phyloP scores from a whole-genome alignment of 257 asterid species.

The Solanum tacnaense region DNA sequence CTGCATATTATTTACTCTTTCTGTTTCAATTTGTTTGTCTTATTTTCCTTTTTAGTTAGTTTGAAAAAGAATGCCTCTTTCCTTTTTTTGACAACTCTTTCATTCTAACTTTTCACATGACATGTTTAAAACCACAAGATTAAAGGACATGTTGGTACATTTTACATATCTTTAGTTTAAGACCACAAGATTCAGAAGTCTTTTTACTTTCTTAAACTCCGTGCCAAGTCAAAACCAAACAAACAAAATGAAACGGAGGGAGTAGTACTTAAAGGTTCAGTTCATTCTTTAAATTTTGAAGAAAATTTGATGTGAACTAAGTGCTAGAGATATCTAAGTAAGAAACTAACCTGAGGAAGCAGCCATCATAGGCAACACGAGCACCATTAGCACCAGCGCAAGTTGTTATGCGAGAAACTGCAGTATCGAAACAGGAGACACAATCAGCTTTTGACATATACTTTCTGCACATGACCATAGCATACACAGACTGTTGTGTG shows the following conservation, averaged over 20 bases:
- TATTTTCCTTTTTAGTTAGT: not conserved
- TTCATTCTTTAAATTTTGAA: not conserved
- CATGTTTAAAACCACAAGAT: not conserved
- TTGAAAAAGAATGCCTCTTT: not conserved
- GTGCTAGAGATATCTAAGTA: not conserved
- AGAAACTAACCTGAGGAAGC: slow-evolving; percentile 59
- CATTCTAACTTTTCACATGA: not conserved
- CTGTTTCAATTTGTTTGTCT: not conserved
- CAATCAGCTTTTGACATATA: slow-evolving; percentile 52
- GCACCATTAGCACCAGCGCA: slow-evolving; percentile 81
- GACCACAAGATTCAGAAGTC: not conserved
- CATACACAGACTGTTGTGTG: slow-evolving; percentile 59
- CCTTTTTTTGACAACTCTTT: not conserved
- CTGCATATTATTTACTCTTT: not conserved
- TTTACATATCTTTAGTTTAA: not conserved
- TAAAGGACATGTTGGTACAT: not conserved
- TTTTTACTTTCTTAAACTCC: not conserved
- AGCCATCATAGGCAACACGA: slow-evolving; percentile 71
- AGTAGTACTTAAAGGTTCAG: not conserved
- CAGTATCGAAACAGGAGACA: slow-evolving; percentile 58
- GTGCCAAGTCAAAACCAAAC: not conserved
- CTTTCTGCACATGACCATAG: slow-evolving; percentile 66
- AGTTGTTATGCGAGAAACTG: slow-evolving; percentile 44
- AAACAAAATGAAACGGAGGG: not conserved
- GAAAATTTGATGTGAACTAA: not conserved